Conservation (phyloP, 2,329 filamentous ascomycete genomes). For the Apiospora saccharicola region DNA sequence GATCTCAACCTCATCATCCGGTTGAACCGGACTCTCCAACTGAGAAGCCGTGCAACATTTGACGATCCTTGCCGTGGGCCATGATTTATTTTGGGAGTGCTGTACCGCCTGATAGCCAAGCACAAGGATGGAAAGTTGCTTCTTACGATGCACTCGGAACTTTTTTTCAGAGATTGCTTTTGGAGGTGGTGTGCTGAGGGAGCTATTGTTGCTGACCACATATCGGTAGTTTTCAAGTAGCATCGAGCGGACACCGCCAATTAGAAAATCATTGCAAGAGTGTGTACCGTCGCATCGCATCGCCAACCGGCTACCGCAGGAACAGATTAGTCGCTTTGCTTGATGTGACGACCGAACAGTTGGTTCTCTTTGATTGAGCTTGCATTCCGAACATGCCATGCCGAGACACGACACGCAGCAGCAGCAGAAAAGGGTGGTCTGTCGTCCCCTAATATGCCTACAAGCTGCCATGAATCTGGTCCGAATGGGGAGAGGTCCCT, state of each 20-base stretch:
- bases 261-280: neutral
- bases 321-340: neutral
- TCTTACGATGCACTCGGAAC: neutral
- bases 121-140: neutral
- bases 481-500: neutral
- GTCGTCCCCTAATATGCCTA: neutral
- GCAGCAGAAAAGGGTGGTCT: neutral
- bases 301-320: constrained; percentile 3
- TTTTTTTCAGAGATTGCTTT: neutral
- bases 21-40: neutral
- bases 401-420: neutral
- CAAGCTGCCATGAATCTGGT: neutral
- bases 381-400: constrained; percentile 11
- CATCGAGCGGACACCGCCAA: neutral
- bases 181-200: neutral
- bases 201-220: neutral
- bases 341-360: constrained; percentile 16
- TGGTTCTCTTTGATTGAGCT: neutral
- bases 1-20: neutral
- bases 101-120: neutral
- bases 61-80: neutral
- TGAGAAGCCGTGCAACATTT: neutral
- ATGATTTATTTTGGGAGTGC: neutral
- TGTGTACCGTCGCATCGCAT: neutral
- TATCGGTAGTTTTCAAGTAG: neutral